Conservation (phyloP, 106 monocot species). For the Acanthochlamys bracteata region DNA sequence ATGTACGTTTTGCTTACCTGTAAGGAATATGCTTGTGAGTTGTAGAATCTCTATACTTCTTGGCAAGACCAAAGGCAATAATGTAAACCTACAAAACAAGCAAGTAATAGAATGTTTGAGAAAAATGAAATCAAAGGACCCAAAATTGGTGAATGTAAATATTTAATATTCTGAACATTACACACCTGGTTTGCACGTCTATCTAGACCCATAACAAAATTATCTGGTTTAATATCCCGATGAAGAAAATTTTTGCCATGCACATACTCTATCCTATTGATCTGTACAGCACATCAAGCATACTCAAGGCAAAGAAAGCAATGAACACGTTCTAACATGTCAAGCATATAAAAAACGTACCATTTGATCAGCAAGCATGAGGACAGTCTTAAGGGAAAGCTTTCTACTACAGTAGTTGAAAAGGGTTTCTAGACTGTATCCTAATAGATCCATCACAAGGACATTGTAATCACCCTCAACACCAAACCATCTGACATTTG, state of each 20-base stretch:
- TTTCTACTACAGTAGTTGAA: slow-evolving; percentile 92
- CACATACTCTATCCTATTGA: slow-evolving; percentile 91
- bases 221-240: slow-evolving; percentile 98
- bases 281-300: slow-evolving; percentile 27
- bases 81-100: slow-evolving; percentile 65
- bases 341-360: slow-evolving; percentile 27
- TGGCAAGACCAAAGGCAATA: slow-evolving; percentile 98
- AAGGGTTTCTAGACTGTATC: slow-evolving; percentile 87
- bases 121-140: slow-evolving; percentile 10
- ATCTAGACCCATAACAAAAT: slow-evolving; percentile 98
- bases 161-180: slow-evolving; percentile 1
- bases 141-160: too few relatives aligned
- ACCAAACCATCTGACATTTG: slow-evolving; percentile 81
- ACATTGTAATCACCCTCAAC: slow-evolving; percentile 82
- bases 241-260: slow-evolving; percentile 90
- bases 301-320: too few relatives aligned
- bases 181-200: slow-evolving; percentile 93
- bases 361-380: slow-evolving; percentile 98
- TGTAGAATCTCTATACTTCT: slow-evolving; percentile 80
- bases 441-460: slow-evolving; percentile 85
- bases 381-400: slow-evolving; percentile 79
- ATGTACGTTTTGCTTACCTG: slow-evolving; percentile 28
- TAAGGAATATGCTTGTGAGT: slow-evolving; percentile 79
- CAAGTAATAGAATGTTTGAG: background rate
- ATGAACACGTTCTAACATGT: background rate